Evolutionary conservation across 208 protist genomes (phyloP).

Genomic region (Wallacemonas rigidus): DNA sequence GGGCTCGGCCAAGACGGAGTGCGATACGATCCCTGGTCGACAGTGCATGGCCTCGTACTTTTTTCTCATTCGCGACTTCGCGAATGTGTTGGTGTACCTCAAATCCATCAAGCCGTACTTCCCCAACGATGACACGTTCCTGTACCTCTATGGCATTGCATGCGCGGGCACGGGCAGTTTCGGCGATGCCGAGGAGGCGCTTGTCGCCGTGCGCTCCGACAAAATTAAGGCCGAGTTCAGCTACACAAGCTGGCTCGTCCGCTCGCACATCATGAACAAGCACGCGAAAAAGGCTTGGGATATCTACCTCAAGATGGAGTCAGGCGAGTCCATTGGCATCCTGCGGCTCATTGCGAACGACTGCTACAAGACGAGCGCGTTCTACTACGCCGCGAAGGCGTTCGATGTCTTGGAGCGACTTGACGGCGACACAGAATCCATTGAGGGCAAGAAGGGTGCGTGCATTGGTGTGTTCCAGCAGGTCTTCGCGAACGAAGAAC

Average conservation of each 20-base stretch:
- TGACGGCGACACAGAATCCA: constrained; percentile 94
- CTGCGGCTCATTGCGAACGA: constrained; percentile 98
- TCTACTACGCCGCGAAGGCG: constrained; percentile 97
- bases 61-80: constrained; percentile 95
- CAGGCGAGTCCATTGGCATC: constrained; percentile 93
- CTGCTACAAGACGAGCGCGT: constrained; percentile 95
- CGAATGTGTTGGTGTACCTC: constrained; percentile 96
- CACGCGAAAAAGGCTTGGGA: constrained; percentile 96
- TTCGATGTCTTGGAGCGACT: constrained; percentile 97
- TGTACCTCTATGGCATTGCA: constrained; percentile 93
- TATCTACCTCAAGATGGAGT: constrained; percentile 97
- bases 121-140: constrained; percentile 93
- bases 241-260: constrained; percentile 94
- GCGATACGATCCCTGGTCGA: constrained; percentile 96
- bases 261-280: constrained; percentile 94
- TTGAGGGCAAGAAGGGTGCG: constrained; percentile 96
- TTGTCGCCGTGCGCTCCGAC: constrained; percentile 88
- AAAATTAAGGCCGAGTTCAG: constrained; percentile 92
- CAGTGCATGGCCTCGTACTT: constrained; percentile 98
- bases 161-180: constrained; percentile 86
- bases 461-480: constrained; percentile 97
- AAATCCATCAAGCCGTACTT: constrained; percentile 97
- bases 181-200: constrained; percentile 86
- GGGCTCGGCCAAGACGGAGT: constrained; percentile 92
- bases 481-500: constrained; percentile 92